Conservation (phyloP, 345 rosid genomes). For the Camelina sativa region DNA sequence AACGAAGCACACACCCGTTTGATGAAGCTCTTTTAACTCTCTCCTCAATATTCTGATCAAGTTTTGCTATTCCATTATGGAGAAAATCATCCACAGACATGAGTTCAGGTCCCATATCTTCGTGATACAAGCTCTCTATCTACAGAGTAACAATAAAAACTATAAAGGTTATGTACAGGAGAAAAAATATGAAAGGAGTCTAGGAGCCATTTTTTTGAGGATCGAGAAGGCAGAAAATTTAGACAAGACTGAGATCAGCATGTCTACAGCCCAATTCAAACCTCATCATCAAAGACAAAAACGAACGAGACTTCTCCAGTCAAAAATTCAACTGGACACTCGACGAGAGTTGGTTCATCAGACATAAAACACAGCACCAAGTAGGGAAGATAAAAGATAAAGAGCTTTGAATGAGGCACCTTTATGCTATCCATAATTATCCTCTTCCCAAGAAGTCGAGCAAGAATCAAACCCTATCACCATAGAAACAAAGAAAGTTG, state of each 20-base stretch:
- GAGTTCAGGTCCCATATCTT: conserved; percentile 68
- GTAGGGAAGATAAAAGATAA: conserved; percentile 8
- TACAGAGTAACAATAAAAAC: conserved; percentile 35
- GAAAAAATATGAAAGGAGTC: not conserved
- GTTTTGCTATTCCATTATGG: conserved; percentile 56
- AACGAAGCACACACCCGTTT: conserved; percentile 81
- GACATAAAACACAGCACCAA: not conserved
- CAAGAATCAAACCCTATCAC: conserved; percentile 84
- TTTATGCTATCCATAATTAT: conserved; percentile 70
- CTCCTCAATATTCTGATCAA: conserved; percentile 65
- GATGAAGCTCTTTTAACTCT: conserved; percentile 77
- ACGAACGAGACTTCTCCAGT: not conserved
- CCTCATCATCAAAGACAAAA: not conserved
- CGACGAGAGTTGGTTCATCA: conserved; percentile 7
- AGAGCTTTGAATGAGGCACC: conserved; percentile 44
- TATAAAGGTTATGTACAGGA: conserved; percentile 5
- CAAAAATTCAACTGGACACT: conserved; percentile 12
- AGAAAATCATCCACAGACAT: conserved; percentile 82
- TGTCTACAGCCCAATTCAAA: conserved; percentile 15
- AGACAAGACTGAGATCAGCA: not conserved
- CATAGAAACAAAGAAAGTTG: conserved; percentile 31
- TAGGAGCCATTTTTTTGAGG: not conserved
- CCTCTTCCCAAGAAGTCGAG: conserved; percentile 82
- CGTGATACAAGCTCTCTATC: conserved; percentile 90
- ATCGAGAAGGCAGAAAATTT: not conserved